Evolutionary conservation across 306 rosid genomes (phyloP).

Genomic region (Cucumis cinereus): DNA sequence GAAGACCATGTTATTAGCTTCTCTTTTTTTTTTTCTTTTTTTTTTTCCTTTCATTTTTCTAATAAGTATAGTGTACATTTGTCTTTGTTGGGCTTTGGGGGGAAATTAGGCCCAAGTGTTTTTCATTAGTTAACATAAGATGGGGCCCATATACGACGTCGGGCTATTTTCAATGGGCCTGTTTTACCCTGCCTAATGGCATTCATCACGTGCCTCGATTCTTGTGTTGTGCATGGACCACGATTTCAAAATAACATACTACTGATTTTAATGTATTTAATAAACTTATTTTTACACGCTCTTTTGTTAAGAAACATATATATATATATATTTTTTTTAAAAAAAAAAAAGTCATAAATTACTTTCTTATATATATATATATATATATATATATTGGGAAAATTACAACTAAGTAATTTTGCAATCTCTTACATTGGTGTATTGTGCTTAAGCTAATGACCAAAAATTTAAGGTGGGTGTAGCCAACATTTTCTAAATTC

Average conservation of each 20-base stretch:
- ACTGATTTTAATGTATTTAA: too few species aligned
- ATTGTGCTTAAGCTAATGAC: not conserved
- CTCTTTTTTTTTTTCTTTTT: too few species aligned
- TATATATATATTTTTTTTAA: too few species aligned
- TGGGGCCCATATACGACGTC: not conserved
- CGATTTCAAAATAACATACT: too few species aligned
- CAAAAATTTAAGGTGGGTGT: not conserved
- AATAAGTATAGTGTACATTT: not conserved
- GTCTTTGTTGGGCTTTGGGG: not conserved
- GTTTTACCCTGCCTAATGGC: not conserved
- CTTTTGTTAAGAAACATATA: too few species aligned
- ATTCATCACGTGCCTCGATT: not conserved
- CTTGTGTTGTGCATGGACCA: too few species aligned
- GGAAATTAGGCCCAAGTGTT: not conserved
- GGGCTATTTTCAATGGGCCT: not conserved
- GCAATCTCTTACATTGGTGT: not conserved
- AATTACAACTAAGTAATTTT: not conserved
- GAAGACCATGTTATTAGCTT: too few species aligned
- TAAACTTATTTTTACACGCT: too few species aligned
- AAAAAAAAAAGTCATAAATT: too few species aligned
- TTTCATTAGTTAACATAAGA: not conserved
- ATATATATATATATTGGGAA: too few species aligned
- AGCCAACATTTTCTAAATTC: not conserved
- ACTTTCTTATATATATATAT: too few species aligned
- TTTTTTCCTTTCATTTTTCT: too few species aligned